Percentiles rank a stretch among this genome's conserved stretches.
Evolutionary conservation across 2,329 filamentous ascomycete genomes (phyloP).

Genomic region (Fusarium setosum): DNA sequence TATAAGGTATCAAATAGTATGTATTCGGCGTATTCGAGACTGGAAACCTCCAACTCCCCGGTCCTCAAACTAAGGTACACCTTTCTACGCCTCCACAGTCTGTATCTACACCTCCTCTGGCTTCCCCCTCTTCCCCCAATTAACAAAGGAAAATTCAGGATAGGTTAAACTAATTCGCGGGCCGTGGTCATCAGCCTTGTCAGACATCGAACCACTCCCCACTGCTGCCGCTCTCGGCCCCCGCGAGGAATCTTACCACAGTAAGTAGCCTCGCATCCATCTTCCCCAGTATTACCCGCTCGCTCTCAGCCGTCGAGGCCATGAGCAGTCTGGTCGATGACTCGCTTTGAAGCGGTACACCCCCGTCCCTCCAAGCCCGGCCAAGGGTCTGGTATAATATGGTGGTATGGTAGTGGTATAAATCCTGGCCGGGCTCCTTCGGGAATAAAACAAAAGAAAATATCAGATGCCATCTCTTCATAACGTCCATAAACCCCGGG

Average conservation of each 20-base stretch:
- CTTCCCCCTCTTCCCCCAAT: slow-evolving; percentile 17
- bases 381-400: slow-evolving; percentile 3
- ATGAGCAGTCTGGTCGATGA: slow-evolving; percentile 33
- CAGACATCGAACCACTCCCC: slow-evolving; percentile 44
- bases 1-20: slow-evolving; percentile 24
- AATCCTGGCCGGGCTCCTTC: slow-evolving; percentile 14
- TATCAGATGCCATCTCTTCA: slow-evolving; percentile 45
- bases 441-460: slow-evolving; percentile 30
- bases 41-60: slow-evolving; percentile 22
- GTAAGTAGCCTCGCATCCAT: slow-evolving; percentile 42
- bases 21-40: slow-evolving; percentile 27
- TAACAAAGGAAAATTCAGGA: slow-evolving; percentile 45
- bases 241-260: slow-evolving; percentile 35
- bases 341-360: slow-evolving; percentile 36
- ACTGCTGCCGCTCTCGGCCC: slow-evolving; percentile 35
- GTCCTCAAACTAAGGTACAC: slow-evolving; percentile 17
- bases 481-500: slow-evolving; percentile 43
- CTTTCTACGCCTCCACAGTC: slow-evolving; percentile 33
- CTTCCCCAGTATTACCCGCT: slow-evolving; percentile 45
- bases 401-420: slow-evolving; percentile 14
- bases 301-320: slow-evolving; percentile 31
- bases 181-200: slow-evolving; percentile 42
- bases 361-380: slow-evolving; percentile 31
- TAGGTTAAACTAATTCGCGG: slow-evolving; percentile 34
- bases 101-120: slow-evolving; percentile 35